Percentiles rank a stretch among this genome's conserved stretches.
phyloP scores from a whole-genome alignment of 768 basidiomycete genomes.

The Neoboletus subvelutipes region DNA sequence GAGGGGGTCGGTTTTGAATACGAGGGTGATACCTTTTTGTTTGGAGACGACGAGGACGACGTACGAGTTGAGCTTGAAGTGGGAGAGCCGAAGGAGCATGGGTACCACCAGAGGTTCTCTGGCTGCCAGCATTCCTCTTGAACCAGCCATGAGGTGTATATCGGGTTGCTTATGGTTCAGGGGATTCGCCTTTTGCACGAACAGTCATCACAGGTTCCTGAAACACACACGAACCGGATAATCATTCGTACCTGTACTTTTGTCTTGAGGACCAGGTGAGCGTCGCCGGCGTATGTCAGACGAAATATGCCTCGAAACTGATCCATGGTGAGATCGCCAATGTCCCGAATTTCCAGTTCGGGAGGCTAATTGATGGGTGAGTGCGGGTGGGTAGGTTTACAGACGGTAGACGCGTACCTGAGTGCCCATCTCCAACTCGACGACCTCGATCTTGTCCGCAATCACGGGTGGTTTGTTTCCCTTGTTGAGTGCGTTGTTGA shows the following conservation, averaged over 20 bases:
- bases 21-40: slow-evolving; percentile 96
- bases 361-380: slow-evolving; percentile 66
- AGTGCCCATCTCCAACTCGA: slow-evolving; percentile 98
- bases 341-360: slow-evolving; percentile 94
- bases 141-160: slow-evolving; percentile 81
- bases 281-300: slow-evolving; percentile 92
- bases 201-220: slow-evolving; percentile 7
- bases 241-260: slow-evolving; percentile 76
- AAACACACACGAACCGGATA: neutral
- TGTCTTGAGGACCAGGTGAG: slow-evolving; percentile 80
- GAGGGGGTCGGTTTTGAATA: slow-evolving; percentile 98
- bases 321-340: slow-evolving; percentile 93
- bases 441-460: slow-evolving; percentile 95
- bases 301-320: slow-evolving; percentile 97
- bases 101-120: slow-evolving; percentile 95
- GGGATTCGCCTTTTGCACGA: slow-evolving; percentile 76
- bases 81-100: slow-evolving; percentile 96
- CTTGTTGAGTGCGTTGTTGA: slow-evolving; percentile 95
- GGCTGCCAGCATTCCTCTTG: slow-evolving; percentile 88
- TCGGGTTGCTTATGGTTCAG: slow-evolving; percentile 90
- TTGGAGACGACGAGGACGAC: slow-evolving; percentile 97
- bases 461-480: slow-evolving; percentile 97
- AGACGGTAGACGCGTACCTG: slow-evolving; percentile 53
- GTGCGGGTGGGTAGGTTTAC: neutral
- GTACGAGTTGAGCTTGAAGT: slow-evolving; percentile 91